A percentile compares a stretch with the other conserved stretches of the same genome.
Conservation (phyloP, 805 yeast species). For the Sugiyamaella marilandica region DNA sequence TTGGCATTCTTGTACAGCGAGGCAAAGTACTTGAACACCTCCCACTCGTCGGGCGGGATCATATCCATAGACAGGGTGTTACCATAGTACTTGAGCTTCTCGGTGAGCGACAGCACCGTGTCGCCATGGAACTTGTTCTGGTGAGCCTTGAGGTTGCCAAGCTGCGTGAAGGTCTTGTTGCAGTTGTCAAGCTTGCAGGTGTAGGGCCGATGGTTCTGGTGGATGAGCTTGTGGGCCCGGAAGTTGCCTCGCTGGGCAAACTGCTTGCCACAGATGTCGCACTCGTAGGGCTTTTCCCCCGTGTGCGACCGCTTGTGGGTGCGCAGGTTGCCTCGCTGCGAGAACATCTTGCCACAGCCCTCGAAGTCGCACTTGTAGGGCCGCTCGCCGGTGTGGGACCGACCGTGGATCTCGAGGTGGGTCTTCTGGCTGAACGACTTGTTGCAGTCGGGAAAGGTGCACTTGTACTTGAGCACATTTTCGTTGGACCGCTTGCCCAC, state of each 20-base stretch:
- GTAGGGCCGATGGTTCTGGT: conserved; percentile 71
- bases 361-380: conserved; percentile 70
- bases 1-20: conserved; percentile 81
- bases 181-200: conserved; percentile 78
- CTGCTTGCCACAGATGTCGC: conserved; percentile 68
- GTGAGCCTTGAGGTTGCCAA: conserved; percentile 90
- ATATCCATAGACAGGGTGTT: conserved; percentile 27
- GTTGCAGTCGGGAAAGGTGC: conserved; percentile 49
- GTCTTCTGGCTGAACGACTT: conserved; percentile 85
- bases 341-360: conserved; percentile 69
- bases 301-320: conserved; percentile 85
- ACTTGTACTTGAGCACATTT: conserved; percentile 26
- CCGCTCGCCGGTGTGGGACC: conserved; percentile 82
- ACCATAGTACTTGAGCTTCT: conserved; percentile 34
- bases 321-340: conserved; percentile 85
- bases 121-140: conserved; percentile 83
- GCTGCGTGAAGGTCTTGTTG: conserved; percentile 79
- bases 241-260: conserved; percentile 90
- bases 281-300: conserved; percentile 85
- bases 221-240: conserved; percentile 82
- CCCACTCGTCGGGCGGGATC: conserved; percentile 60
- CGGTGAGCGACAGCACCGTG: conserved; percentile 63
- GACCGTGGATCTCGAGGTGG: conserved; percentile 81
- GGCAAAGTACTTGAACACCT: conserved; percentile 70
- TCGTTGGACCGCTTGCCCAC: conserved; percentile 70